Percentiles rank a stretch among this genome's conserved stretches.
phyloP scores from a whole-genome alignment of 2,329 filamentous ascomycete genomes.

The Ascocoryne sarcoides region DNA sequence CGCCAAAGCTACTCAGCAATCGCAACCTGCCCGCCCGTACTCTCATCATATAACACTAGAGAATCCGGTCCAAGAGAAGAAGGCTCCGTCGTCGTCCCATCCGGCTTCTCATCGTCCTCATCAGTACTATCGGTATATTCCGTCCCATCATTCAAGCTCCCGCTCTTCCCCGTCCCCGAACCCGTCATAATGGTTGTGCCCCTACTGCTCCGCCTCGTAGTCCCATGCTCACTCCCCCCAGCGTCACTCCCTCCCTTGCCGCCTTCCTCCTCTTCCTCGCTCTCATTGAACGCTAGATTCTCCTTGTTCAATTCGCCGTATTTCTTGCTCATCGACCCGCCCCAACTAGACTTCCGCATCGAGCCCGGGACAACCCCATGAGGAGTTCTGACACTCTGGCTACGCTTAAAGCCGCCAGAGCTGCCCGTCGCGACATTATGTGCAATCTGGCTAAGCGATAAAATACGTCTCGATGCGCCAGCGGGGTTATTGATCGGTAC shows the following conservation, averaged over 20 bases:
- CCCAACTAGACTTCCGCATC: conserved; percentile 63
- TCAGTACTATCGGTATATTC: conserved; percentile 25
- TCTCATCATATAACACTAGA: conserved; percentile 21
- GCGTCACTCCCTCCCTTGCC: conserved; percentile 11
- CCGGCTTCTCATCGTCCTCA: conserved; percentile 13
- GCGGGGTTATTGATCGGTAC: conserved; percentile 35
- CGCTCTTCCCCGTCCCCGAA: conserved; percentile 19
- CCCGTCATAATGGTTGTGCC: conserved; percentile 24
- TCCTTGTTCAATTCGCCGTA: conserved; percentile 53
- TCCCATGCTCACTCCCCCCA: conserved; percentile 20
- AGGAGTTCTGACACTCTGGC: conserved; percentile 66
- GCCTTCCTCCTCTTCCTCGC: conserved; percentile 40
- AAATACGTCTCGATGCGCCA: conserved; percentile 64
- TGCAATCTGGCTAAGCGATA: conserved; percentile 84
- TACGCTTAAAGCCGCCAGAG: conserved; percentile 54
- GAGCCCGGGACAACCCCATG: conserved; percentile 34
- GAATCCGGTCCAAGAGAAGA: not conserved
- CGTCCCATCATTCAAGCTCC: conserved; percentile 22
- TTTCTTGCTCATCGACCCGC: conserved; percentile 33
- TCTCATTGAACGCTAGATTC: conserved; percentile 54
- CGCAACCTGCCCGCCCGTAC: conserved; percentile 9
- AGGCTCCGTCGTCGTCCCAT: conserved; percentile 1
- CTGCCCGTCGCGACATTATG: conserved; percentile 51
- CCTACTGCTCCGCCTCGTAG: conserved; percentile 25
- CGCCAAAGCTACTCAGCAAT: not conserved